Base-by-base conservation (phyloP, 768 basidiomycete species). In the Trametopsis cervina region DNA sequence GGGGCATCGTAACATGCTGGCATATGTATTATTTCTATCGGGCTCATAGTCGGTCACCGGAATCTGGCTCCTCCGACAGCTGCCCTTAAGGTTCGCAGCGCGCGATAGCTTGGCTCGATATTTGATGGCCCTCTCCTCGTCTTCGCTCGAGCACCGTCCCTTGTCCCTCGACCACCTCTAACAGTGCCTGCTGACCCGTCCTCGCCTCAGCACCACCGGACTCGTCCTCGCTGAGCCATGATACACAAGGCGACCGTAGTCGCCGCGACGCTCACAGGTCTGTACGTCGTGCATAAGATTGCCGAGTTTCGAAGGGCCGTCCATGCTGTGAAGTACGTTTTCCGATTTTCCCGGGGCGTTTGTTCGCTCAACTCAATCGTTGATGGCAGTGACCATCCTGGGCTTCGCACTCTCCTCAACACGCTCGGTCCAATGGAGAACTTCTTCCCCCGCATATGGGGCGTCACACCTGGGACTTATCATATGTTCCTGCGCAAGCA, bases 401-500 rank as follows among this genome's bases (percentile, higher is more conserved):
- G 52, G 4, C 43, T 39, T 20, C 42, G 52, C 27, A 40, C 42
- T 10, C 46, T 53, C 10, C 25, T 53, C 23, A 49, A 46, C 43
- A 49, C 47, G 4, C 43, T 46, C 24, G 49, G 44, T 29, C 40
- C 53, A 18, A 54, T 47, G 46, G 33, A 55, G 45, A 49, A 52
- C 50, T 53, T 58, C 49, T 45, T 44, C 23, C 43, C 26, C 37
- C 50, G 54, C 40, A 53, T 58, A 13, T 52, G 37, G 10, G 53
- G 52, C 9, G 40, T 62, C 35, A 44, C 57, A 3, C 50, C 52
- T 15, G 60, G 60, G 24, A 25, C 29, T 42, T 50, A 46, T 38
- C 54, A 48, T 42, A 44, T 44, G 45, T 57, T 54, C 53, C 27
- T 41, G 12, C 39, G 48, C 50, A 62, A 62, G 42, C 50, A 58